Evolutionary conservation across 768 basidiomycete species (phyloP).

Genomic region (Guyanaporus albipodus): DNA sequence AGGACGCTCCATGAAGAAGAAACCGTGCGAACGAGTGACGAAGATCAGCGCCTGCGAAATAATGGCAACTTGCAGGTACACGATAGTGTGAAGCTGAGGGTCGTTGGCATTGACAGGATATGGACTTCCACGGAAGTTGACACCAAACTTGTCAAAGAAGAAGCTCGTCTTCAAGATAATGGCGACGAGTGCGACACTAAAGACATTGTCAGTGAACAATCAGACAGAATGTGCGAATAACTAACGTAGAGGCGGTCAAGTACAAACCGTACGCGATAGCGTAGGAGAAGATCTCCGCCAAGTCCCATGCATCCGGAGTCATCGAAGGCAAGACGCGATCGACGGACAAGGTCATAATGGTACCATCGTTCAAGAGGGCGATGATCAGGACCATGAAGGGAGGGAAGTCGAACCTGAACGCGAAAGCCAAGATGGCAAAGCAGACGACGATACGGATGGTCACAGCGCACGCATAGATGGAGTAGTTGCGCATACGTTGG

Average conservation of each 20-base stretch:
- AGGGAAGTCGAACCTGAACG: conserved; percentile 98
- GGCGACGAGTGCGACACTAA: conserved; percentile 70
- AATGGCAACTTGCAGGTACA: conserved; percentile 96
- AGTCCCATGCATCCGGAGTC: conserved; percentile 93
- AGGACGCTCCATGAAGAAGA: conserved; percentile 97
- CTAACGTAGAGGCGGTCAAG: conserved; percentile 87
- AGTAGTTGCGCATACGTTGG: conserved; percentile 99
- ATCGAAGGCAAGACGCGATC: conserved; percentile 93
- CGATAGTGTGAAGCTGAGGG: conserved; percentile 77
- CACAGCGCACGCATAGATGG: conserved; percentile 94
- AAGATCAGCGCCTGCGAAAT: conserved; percentile 99
- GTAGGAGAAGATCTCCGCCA: conserved; percentile 93
- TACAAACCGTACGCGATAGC: conserved; percentile 95
- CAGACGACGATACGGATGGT: conserved; percentile 99
- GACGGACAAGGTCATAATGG: conserved; percentile 97
- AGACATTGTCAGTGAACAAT: conserved; percentile 9
- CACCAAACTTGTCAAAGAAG: conserved; percentile 87
- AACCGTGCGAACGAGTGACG: conserved; percentile 89
- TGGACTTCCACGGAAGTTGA: conserved; percentile 40
- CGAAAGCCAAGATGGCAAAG: conserved; percentile 93
- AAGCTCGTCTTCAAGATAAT: conserved; percentile 84
- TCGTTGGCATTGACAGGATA: conserved; percentile 46
- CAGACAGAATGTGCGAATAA: conserved; percentile 8
- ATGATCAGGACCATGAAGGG: conserved; percentile 99
- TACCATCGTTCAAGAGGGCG: conserved; percentile 95